Evolutionary conservation across 495 filamentous ascomycete genomes (phyloP).

Genomic region (Extremus antarcticus): DNA sequence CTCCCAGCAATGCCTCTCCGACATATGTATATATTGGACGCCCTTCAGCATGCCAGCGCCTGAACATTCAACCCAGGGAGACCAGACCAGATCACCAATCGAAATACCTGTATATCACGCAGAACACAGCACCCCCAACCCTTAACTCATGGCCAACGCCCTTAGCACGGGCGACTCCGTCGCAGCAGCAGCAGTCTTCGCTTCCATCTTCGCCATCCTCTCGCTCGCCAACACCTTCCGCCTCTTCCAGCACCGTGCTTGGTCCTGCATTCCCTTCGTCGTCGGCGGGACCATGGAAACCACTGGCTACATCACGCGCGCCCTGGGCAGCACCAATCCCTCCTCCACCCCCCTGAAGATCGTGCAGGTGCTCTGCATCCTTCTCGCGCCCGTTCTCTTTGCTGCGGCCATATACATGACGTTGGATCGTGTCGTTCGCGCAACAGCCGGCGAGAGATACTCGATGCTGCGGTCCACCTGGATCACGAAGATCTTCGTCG

Average conservation of each 20-base stretch:
- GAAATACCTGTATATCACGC: not conserved
- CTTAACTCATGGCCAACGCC: not conserved
- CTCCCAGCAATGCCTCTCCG: not conserved
- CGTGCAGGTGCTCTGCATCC: conserved; percentile 22
- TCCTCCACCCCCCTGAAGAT: conserved; percentile 22
- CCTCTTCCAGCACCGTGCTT: conserved; percentile 34
- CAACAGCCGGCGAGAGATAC: conserved; percentile 11
- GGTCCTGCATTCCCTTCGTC: conserved; percentile 47
- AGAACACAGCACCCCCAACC: not conserved
- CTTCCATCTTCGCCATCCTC: conserved; percentile 36
- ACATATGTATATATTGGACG: not conserved
- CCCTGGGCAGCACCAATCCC: conserved; percentile 14
- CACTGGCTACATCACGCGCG: conserved; percentile 36
- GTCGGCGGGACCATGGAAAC: conserved; percentile 43
- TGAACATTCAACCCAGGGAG: not conserved
- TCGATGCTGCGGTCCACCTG: conserved; percentile 18
- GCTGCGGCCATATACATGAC: conserved; percentile 22
- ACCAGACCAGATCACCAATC: not conserved
- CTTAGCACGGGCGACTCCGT: conserved; percentile 22
- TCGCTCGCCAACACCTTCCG: conserved; percentile 38
- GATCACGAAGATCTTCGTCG: conserved; percentile 19
- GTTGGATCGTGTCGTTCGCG: conserved; percentile 12
- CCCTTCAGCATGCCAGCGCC: not conserved
- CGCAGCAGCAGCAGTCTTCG: conserved; percentile 40
- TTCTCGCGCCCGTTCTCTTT: conserved; percentile 21